Percentiles rank a stretch among this genome's conserved stretches.
Evolutionary conservation across 768 basidiomycete species (phyloP).

Genomic region (Guyanaporus albipodus): DNA sequence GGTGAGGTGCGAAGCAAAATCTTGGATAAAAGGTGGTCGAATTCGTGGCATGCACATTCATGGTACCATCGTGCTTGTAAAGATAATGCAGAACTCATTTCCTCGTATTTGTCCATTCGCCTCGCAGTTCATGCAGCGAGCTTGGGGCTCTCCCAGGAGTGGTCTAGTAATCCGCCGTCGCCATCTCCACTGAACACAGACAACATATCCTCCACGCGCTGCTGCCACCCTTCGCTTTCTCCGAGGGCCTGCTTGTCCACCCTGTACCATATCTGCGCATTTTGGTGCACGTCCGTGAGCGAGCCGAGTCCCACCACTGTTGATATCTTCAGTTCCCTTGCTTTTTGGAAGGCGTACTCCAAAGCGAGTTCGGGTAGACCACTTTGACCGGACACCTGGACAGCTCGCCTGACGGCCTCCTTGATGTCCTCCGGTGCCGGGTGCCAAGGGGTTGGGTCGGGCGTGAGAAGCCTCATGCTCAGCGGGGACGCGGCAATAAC

Average conservation of each 20-base stretch:
- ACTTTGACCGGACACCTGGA: conserved; percentile 31
- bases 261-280: conserved; percentile 63
- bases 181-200: conserved; percentile 44
- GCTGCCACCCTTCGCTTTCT: conserved; percentile 43
- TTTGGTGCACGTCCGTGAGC: conserved; percentile 72
- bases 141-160: conserved; percentile 68
- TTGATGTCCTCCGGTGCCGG: conserved; percentile 58
- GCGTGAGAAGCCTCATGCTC: conserved; percentile 75
- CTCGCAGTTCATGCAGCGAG: conserved; percentile 8
- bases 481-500: conserved; percentile 79
- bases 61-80: conserved; percentile 21
- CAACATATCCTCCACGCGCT: conserved; percentile 33
- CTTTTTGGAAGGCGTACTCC: conserved; percentile 60
- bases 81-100: conserved; percentile 16
- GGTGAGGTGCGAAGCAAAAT: conserved; percentile 38
- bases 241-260: conserved; percentile 38
- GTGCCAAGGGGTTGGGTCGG: conserved; percentile 64
- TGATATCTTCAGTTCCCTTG: conserved; percentile 46
- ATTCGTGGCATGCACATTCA: conserved; percentile 20
- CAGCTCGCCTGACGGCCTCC: conserved; percentile 40
- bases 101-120: not conserved
- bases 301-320: conserved; percentile 71
- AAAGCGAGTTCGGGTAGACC: conserved; percentile 61
- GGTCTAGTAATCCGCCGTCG: conserved; percentile 48
- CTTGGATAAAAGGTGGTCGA: conserved; percentile 12